Evolutionary conservation across 108 stramenopile genomes (phyloP).

Genomic region (Skeletonema marinoi): DNA sequence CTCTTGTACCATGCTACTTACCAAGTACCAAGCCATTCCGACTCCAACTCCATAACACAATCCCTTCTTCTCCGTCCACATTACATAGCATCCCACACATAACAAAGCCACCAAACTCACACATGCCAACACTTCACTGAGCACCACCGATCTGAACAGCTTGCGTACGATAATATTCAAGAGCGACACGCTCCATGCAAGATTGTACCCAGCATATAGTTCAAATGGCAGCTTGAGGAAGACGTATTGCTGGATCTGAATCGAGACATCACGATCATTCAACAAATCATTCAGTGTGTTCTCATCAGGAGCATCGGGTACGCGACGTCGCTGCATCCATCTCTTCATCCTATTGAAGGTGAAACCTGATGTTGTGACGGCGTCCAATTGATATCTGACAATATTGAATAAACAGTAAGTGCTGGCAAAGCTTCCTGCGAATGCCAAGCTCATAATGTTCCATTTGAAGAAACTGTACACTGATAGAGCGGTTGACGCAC

Average conservation of each 20-base stretch:
- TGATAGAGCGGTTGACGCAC: neutral
- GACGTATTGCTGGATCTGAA: too few species aligned
- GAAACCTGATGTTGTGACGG: too few species aligned
- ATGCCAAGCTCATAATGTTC: neutral
- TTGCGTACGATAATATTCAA: neutral
- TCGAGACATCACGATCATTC: too few species aligned
- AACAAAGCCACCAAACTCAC: neutral
- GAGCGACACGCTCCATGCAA: neutral
- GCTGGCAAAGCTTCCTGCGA: neutral
- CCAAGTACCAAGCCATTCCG: neutral
- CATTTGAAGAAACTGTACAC: neutral
- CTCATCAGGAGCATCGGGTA: too few species aligned
- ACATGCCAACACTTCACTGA: neutral
- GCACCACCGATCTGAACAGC: neutral
- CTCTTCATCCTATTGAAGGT: too few species aligned
- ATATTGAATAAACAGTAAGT: neutral
- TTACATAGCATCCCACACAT: neutral
- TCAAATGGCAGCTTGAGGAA: too few species aligned
- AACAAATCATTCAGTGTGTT: too few species aligned
- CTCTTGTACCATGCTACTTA: neutral
- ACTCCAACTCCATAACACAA: neutral
- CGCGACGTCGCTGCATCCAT: too few species aligned
- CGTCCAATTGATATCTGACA: neutral
- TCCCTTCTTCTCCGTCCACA: neutral
- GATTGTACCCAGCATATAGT: neutral